These are phyloP conservation scores for Harrya chromipes DNA, from an alignment of 768 basidiomycete species.

Conservation along the genomic window DNA sequence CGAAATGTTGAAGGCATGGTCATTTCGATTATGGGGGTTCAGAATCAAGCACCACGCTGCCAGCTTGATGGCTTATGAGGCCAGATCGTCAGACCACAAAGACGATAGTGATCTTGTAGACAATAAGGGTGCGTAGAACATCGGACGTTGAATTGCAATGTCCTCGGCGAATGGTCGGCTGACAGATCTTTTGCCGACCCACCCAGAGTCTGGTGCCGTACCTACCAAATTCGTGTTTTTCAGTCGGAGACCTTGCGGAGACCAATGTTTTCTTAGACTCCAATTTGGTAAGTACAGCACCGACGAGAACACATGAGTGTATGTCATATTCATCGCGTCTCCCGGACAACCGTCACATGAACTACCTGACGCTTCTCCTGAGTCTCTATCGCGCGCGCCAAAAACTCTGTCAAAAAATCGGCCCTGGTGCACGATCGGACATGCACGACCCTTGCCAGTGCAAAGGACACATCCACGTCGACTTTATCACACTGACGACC, in stretches of 20 bases:
- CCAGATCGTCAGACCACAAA: slow-evolving; percentile 4
- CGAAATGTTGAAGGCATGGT: background rate
- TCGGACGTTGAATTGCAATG: no score
- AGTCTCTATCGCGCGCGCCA: background rate
- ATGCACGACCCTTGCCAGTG: background rate
- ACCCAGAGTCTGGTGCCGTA: no score
- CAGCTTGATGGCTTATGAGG: background rate
- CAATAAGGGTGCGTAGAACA: background rate
- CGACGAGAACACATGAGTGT: no score
- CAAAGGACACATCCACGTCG: background rate
- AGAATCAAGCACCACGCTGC: slow-evolving; percentile 4
- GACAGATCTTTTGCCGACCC: no score
- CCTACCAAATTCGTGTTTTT: no score
- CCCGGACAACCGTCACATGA: slow-evolving; percentile 45
- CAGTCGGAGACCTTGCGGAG: no score
- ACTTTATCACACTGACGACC: background rate
- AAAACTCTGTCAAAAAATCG: background rate
- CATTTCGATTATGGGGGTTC: slow-evolving; percentile 10
- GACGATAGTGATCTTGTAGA: background rate
- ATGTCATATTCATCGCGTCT: slow-evolving; percentile 19
- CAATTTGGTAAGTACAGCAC: no score
- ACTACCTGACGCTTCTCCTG: slow-evolving; percentile 28
- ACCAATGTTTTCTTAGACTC: no score
- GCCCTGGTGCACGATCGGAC: background rate
- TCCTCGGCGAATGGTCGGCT: no score